A percentile compares a stretch with the other conserved stretches of the same genome.
Evolutionary conservation across 2,329 filamentous ascomycete species (phyloP).

Genomic region (Colletotrichum nymphaeae): DNA sequence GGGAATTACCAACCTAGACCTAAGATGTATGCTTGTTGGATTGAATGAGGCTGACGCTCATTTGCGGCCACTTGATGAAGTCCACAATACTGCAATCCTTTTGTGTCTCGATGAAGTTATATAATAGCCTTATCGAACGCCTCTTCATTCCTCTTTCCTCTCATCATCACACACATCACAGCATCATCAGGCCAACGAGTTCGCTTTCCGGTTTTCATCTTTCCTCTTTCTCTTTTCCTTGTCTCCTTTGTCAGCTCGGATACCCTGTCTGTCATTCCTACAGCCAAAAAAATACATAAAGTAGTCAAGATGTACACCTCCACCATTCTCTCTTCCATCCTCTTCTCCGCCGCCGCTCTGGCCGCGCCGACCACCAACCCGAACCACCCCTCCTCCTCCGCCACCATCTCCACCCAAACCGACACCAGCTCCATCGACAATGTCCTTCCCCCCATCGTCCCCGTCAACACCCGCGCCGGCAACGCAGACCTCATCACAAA

Average conservation of each 20-base stretch:
- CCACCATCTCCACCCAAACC: background rate
- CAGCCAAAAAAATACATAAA: background rate
- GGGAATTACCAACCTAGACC: background rate
- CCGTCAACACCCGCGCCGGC: conserved; percentile 56
- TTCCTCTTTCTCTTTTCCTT: background rate
- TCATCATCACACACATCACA: conserved; percentile 7
- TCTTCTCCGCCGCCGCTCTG: conserved; percentile 34
- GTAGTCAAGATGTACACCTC: conserved; percentile 32
- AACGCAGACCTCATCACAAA: conserved; percentile 59
- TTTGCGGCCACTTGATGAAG: background rate
- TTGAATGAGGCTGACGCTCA: background rate
- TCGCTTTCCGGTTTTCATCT: background rate
- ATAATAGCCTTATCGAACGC: background rate
- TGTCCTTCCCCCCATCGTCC: conserved; percentile 42
- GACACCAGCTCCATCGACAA: conserved; percentile 35
- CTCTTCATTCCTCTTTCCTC: background rate
- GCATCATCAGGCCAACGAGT: background rate
- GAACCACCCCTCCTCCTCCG: background rate
- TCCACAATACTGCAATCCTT: background rate
- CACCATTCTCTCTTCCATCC: conserved; percentile 27
- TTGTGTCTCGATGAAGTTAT: background rate
- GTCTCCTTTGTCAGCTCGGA: conserved; percentile 9
- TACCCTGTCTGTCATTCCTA: conserved; percentile 3
- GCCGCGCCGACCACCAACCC: conserved; percentile 28
- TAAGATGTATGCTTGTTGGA: background rate